A percentile compares a stretch with the other conserved stretches of the same genome.
Evolutionary conservation across 1,139 yeast species (phyloP).

Genomic region (Sugiyamaella sp.): DNA sequence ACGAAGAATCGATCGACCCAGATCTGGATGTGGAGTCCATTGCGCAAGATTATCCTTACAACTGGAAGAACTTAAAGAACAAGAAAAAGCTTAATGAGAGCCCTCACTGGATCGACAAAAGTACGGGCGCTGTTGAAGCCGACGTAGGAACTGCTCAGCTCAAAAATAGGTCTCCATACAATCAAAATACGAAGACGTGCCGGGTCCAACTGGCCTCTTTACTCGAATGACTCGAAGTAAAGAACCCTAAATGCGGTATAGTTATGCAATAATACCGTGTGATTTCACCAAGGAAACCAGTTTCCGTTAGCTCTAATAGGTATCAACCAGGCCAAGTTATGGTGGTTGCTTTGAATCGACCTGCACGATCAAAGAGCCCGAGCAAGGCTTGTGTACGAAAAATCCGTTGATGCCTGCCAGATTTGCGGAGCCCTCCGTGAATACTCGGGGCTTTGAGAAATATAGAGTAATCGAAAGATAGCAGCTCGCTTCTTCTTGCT

Average conservation of each 20-base stretch:
- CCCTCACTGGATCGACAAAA: too few relatives aligned
- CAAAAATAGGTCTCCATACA: not conserved
- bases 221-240: slow-evolving; percentile 24
- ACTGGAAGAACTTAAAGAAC: too few relatives aligned
- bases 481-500: not conserved
- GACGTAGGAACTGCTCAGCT: too few relatives aligned
- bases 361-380: slow-evolving; percentile 29
- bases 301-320: not conserved
- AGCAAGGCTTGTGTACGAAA: slow-evolving; percentile 23
- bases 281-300: not conserved
- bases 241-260: slow-evolving; percentile 20
- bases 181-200: slow-evolving; percentile 1
- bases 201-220: slow-evolving; percentile 23
- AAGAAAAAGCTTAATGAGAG: too few relatives aligned
- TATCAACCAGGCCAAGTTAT: slow-evolving; percentile 24
- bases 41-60: not conserved
- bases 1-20: slow-evolving; percentile 12
- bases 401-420: slow-evolving; percentile 25
- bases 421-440: slow-evolving; percentile 24
- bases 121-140: too few relatives aligned
- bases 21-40: slow-evolving; percentile 20
- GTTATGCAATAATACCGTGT: not conserved
- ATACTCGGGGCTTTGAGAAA: slow-evolving; percentile 11
- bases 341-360: slow-evolving; percentile 32
- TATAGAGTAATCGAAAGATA: not conserved